phyloP scores from a whole-genome alignment of 192 early-diverging fungal species.

The Coemansia sp. region DNA sequence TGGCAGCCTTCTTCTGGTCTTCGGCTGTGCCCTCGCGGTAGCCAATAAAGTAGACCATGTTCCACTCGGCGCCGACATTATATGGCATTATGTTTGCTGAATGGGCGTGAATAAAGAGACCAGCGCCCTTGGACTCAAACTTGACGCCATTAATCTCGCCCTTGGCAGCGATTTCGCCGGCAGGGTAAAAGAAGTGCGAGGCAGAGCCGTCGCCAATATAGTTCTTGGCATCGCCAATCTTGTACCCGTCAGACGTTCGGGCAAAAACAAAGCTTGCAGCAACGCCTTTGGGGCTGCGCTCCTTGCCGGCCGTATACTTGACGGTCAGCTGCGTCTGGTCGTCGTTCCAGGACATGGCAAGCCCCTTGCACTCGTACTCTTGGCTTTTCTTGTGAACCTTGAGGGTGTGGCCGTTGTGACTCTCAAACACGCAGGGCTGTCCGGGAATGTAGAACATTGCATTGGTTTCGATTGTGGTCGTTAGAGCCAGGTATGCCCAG shows the following conservation, averaged over 20 bases:
- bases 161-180: conserved; percentile 69
- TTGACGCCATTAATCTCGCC: conserved; percentile 71
- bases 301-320: conserved; percentile 50
- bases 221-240: conserved; percentile 82
- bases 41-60: conserved; percentile 78
- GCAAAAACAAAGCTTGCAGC: conserved; percentile 71
- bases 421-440: conserved; percentile 63
- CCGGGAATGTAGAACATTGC: conserved; percentile 73
- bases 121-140: conserved; percentile 65
- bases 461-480: conserved; percentile 72
- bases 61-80: conserved; percentile 81
- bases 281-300: conserved; percentile 66
- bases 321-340: conserved; percentile 38
- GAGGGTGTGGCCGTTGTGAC: conserved; percentile 75
- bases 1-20: conserved; percentile 48
- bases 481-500: conserved; percentile 81
- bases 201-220: conserved; percentile 70
- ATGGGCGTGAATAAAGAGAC: conserved; percentile 82
- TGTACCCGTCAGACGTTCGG: conserved; percentile 70
- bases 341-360: conserved; percentile 67
- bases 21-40: conserved; percentile 63
- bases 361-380: conserved; percentile 76
- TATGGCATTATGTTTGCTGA: conserved; percentile 84
- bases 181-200: conserved; percentile 83
- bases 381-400: conserved; percentile 69